Base-by-base conservation (phyloP, 2,329 filamentous ascomycete species). In the Xylariaceae sp. region DNA sequence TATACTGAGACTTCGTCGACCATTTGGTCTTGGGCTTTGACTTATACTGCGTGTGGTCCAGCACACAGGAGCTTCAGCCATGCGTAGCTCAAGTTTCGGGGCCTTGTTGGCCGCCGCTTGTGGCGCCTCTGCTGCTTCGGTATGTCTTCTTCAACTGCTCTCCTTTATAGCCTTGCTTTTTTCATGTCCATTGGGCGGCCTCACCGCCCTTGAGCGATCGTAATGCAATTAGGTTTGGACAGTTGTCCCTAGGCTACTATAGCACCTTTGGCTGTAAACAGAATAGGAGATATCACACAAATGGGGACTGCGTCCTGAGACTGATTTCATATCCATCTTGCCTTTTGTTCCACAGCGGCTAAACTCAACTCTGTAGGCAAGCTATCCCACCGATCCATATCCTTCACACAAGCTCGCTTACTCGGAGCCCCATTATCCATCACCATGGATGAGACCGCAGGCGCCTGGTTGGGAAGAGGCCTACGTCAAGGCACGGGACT, bases 371-470 rank as follows among this genome's bases (percentile, higher is more conserved):
- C 8, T 18, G 9, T 7, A 24, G 32, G 30, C 39, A 29, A 16
- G 26, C 15, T 32, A 34, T 18, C 12, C 56, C 38, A 27, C 17
- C 37, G 21, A 11, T 24, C 7, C 7, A 7, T 24, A 24, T 24
- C 21, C 21, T 24, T 24, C 21, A 6, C 15, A 23, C 34, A 43
- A 52, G 21, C 48, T 57, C 33, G 50, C 53, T 17, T 18, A 36
- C 23, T 59, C 56, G 2, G 54, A 56, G 34, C 56, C 57, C 5
- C 46, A 74, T 56, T 95, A 95, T 56, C 88, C 88, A 1, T 89
- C 86, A 18, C 88, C 88, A 67, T 94, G 88, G 87, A 83, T 83
- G 66, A 76, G 85, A 47, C 83, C 85, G 13, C 61, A 76, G 5
- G 85, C 84, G 9, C 67, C 75, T 31, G 76, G 74, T 45, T 95